Conservation (phyloP, 345 rosid genomes). For the Syzygium grande region DNA sequence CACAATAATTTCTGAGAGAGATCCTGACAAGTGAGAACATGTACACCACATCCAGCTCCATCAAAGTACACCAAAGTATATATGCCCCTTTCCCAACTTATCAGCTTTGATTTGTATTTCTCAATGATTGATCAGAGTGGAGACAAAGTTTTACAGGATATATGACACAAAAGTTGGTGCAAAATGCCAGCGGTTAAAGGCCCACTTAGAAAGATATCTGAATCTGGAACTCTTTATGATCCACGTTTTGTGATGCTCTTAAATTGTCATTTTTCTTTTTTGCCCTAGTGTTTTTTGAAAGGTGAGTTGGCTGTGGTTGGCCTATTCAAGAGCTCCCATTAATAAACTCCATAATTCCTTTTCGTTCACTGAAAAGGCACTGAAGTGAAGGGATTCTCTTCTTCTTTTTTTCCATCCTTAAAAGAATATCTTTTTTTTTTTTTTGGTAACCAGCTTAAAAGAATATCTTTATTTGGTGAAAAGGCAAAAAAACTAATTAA, state of each 20-base stretch:
- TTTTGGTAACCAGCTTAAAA: too few relatives aligned
- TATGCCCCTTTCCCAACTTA: neutral
- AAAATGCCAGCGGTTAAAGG: constrained; percentile 11
- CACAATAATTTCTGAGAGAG: constrained; percentile 6
- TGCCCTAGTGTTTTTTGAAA: neutral
- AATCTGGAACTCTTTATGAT: neutral
- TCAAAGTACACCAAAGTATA: constrained; percentile 1
- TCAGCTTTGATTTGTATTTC: constrained; percentile 5
- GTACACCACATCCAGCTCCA: constrained; percentile 3
- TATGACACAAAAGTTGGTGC: constrained; percentile 14
- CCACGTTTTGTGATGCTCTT: neutral
- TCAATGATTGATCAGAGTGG: constrained; percentile 16
- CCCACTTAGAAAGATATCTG: neutral
- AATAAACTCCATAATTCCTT: neutral
- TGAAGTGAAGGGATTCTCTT: neutral
- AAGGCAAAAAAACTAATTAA: neutral
- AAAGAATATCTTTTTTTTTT: neutral
- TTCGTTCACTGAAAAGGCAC: neutral
- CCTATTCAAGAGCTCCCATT: neutral
- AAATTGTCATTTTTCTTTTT: neutral
- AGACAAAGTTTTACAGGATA: constrained; percentile 23
- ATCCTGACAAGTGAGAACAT: constrained; percentile 8
- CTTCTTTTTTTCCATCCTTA: neutral
- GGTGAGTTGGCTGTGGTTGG: constrained; percentile 1
- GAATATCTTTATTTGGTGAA: neutral